Evolutionary conservation across 116 monocot species (phyloP), one percentile per base, ranked within the genome.

Genomic region (Phalaenopsis hybrid): DNA sequence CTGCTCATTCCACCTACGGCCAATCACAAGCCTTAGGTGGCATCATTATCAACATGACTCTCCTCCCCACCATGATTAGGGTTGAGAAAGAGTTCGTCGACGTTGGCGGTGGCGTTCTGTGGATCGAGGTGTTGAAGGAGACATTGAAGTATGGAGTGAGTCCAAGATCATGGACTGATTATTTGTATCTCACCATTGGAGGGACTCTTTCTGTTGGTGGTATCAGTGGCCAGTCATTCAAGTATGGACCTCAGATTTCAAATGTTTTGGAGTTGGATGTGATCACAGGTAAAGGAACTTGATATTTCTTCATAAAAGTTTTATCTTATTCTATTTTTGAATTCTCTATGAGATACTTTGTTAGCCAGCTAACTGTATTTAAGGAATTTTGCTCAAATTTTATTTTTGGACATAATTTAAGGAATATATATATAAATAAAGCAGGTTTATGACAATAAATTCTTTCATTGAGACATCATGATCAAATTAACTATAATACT

Each of bases 81-180:
- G 70, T 81, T 73, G 76, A 34, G 16, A 45, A 63, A 4, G 52
- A 41, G 18, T 49, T 44, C 68, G 91, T 82, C 0, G 91, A 91
- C 57, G 88, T 79, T 21, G 28, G 78, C 1, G 91, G 85, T 1
- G 91, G 88, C 25, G 86, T 70, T 17, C 67, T 91, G 0, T 91
- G 91, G 91, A 55, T 88, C 1, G 88, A 91, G 5, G 70, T 91
- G 12, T 65, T 91, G 57, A 44, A 46, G 0, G 91, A 88, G 86
- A 86, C 86, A 3, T n/a, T 86, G 80, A 91, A 86, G 78, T n/a
- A 83, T 67, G 88, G 88, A 4, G 74, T 86, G 13, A 37, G 79
- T 0, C 88, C 91, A 0, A 86, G 80, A 43, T 88, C 91, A 3
- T 91, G 88, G 88, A 91, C 88, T 1, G 91, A 91, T 48, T 91